Conservation (phyloP, 495 filamentous ascomycete species). For the Amphirosellinia nigrospora region DNA sequence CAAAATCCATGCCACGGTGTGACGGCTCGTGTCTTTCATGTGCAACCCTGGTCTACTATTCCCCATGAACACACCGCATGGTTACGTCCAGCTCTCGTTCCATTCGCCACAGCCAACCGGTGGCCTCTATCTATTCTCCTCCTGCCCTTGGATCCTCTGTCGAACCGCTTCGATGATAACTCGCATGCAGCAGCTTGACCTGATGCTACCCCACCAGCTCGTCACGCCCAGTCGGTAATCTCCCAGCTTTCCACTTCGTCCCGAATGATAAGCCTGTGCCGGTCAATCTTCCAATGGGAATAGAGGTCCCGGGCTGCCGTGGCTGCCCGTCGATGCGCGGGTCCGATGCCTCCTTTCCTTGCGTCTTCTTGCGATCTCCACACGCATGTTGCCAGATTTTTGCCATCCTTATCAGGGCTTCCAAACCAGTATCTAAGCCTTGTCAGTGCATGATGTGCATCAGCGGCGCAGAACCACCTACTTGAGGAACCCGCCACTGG, state of each 20-base stretch:
- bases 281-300: slow-evolving; percentile 67
- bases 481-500: slow-evolving; percentile 84
- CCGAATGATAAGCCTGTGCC: slow-evolving; percentile 63
- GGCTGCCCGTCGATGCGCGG: slow-evolving; percentile 59
- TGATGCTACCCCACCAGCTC: slow-evolving; percentile 37
- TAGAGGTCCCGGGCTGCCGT: slow-evolving; percentile 58
- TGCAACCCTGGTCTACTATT: slow-evolving; percentile 10
- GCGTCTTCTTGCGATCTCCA: slow-evolving; percentile 77
- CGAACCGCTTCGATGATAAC: slow-evolving; percentile 28
- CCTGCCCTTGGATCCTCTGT: slow-evolving; percentile 14
- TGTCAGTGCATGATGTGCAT: slow-evolving; percentile 36
- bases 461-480: slow-evolving; percentile 41
- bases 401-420: slow-evolving; percentile 63
- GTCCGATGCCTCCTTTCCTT: slow-evolving; percentile 67
- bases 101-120: slow-evolving; percentile 34
- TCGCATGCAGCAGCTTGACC: slow-evolving; percentile 30
- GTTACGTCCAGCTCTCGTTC: slow-evolving; percentile 8
- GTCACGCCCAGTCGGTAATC: slow-evolving; percentile 61
- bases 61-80: slow-evolving; percentile 2
- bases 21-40: slow-evolving; percentile 7
- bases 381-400: slow-evolving; percentile 78
- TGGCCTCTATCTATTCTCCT: slow-evolving; percentile 33
- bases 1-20: slow-evolving; percentile 14
- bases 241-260: slow-evolving; percentile 64
- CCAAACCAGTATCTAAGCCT: slow-evolving; percentile 78